Conservation (phyloP, 2,329 filamentous ascomycete species). For the Fusarium nodosum region DNA sequence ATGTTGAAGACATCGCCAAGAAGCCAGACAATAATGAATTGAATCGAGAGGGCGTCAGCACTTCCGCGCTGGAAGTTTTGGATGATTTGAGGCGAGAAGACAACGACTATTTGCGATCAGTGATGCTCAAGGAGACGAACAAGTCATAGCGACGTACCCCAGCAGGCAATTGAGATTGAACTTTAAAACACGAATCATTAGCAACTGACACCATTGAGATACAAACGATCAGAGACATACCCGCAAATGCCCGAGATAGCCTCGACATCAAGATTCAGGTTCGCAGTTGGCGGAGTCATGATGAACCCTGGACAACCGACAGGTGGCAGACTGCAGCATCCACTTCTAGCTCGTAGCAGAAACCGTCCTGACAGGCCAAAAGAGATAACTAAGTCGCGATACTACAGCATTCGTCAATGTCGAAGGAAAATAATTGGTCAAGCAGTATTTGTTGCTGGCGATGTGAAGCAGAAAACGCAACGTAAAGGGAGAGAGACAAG, state of each 20-base stretch:
- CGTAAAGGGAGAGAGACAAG: slow-evolving; percentile 40
- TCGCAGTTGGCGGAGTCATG: slow-evolving; percentile 69
- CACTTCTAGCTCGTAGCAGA: slow-evolving; percentile 21
- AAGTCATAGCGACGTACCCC: slow-evolving; percentile 62
- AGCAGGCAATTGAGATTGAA: slow-evolving; percentile 96
- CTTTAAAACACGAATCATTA: slow-evolving; percentile 58
- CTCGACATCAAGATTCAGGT: slow-evolving; percentile 84
- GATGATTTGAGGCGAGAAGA: slow-evolving; percentile 97
- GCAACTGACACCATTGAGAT: background rate
- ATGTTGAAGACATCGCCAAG: slow-evolving; percentile 97
- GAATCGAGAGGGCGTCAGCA: slow-evolving; percentile 88
- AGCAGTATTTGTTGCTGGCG: slow-evolving; percentile 3
- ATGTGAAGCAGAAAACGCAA: slow-evolving; percentile 15
- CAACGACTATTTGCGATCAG: slow-evolving; percentile 72
- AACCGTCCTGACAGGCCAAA: slow-evolving; percentile 11
- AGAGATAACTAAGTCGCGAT: slow-evolving; percentile 11
- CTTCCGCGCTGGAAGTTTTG: slow-evolving; percentile 90
- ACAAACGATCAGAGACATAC: slow-evolving; percentile 63
- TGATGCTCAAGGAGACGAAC: slow-evolving; percentile 6
- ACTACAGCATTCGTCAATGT: slow-evolving; percentile 26
- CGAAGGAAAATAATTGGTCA: background rate
- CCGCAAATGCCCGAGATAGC: slow-evolving; percentile 93
- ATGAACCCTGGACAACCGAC: slow-evolving; percentile 41
- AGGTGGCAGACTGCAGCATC: slow-evolving; percentile 33
- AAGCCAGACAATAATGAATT: slow-evolving; percentile 95